Evolutionary conservation across 2,329 filamentous ascomycete species (phyloP), one percentile per base, ranked within the genome.

Genomic region (Apiospora pterosperma): DNA sequence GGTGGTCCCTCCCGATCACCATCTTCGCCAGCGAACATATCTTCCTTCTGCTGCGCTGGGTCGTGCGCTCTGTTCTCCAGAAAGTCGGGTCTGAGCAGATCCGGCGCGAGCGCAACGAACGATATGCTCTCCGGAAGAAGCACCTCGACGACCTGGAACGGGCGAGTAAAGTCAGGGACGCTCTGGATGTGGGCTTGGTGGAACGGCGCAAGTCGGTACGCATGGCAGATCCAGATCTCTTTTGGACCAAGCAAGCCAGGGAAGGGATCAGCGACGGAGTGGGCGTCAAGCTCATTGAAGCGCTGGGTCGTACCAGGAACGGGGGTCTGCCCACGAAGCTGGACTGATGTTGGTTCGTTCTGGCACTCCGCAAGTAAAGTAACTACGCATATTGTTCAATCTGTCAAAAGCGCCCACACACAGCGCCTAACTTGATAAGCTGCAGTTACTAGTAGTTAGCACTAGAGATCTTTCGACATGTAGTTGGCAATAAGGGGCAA

Each of bases 1-100:
- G 85, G 74, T 89, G 87, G 81, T 88, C 85, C 0, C 80, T 93
- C 0, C 83, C 92, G 11, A 80, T 93, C 28, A 85, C 87, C 0
- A 88, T 93, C 44, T 90, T 93, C 74, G 84, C 92, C 73, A 87
- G 88, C 64, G 91, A 93, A 73, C 91, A 93, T 72, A 77, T 89
- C 34, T 92, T 92, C 71, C 82, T 93, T 5, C 76, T 88, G 7
- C 79, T 90, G 0, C 85, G 89, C 0, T 71, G 76, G 1, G 42
- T 78, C 0, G 77, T 80, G 1, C 72, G 74, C 16, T 78, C 73
- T 34, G 63, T 76, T 0, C 76, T 82, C 7, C 69, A 78, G 21
- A 73, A 75, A 1, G 70, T 77, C 10, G 80, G 80, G 0, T 81
- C 79, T 0, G 75, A 78, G 36, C 74, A 79, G 31, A 78, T 81